Evolutionary conservation across 2,329 filamentous ascomycete genomes (phyloP).

Genomic region (Xylariomycetidae sp.): DNA sequence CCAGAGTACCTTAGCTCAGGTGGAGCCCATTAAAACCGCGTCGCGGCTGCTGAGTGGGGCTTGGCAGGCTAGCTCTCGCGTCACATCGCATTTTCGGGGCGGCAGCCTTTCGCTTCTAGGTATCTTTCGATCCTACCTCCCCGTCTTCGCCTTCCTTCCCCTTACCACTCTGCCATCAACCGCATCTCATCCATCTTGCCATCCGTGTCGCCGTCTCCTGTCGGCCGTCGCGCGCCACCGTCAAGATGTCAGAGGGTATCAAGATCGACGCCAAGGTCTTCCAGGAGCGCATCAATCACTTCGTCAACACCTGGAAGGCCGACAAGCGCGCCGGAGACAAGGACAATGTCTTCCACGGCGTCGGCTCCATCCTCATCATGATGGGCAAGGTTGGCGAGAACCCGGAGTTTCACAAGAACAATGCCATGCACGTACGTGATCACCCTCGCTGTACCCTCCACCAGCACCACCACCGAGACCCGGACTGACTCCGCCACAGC

Average conservation of each 20-base stretch:
- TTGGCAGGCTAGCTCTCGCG: too few relatives aligned
- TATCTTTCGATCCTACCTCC: constrained; percentile 27
- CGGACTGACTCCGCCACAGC: constrained; percentile 45
- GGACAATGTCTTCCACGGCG: constrained; percentile 71
- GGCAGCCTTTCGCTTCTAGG: constrained; percentile 7
- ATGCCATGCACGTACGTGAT: constrained; percentile 80
- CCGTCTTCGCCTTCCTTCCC: constrained; percentile 2
- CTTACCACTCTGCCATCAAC: constrained; percentile 5
- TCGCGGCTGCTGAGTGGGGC: too few relatives aligned
- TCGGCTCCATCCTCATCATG: constrained; percentile 77
- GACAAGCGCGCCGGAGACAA: constrained; percentile 80
- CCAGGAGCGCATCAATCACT: constrained; percentile 83
- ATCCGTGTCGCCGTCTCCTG: constrained; percentile 17
- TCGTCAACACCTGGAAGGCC: constrained; percentile 90
- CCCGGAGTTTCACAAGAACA: constrained; percentile 88
- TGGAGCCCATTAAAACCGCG: too few relatives aligned
- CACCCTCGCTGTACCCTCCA: background rate
- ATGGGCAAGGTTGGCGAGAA: constrained; percentile 94
- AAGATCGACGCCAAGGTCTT: constrained; percentile 92
- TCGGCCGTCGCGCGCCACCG: constrained; percentile 23
- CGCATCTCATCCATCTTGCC: constrained; percentile 1
- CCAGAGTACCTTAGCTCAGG: too few relatives aligned
- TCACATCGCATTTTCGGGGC: constrained; percentile 19
- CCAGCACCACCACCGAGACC: background rate
- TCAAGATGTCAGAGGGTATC: constrained; percentile 70